Evolutionary conservation across 495 filamentous ascomycete species (phyloP).

Genomic region (Penicillium canariense): DNA sequence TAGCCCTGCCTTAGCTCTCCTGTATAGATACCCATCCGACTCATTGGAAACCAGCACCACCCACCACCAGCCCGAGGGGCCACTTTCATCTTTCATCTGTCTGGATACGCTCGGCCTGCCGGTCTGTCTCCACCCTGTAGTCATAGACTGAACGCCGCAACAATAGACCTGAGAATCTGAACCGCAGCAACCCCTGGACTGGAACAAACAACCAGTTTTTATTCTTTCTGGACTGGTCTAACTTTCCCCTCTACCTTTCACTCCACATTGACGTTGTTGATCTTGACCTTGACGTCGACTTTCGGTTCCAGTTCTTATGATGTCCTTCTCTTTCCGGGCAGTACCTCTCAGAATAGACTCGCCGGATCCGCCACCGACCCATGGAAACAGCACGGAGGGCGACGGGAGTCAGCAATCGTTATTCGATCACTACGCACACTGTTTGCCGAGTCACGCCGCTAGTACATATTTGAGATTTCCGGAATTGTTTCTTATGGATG

Average conservation of each 20-base stretch:
- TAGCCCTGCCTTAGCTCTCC: neutral
- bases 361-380: neutral
- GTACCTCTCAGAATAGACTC: no score
- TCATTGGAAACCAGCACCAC: neutral
- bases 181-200: neutral
- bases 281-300: no score
- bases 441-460: no score
- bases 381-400: constrained; percentile 9
- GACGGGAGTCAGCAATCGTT: constrained; percentile 11
- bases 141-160: neutral
- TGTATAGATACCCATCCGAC: constrained; percentile 1
- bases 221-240: no score
- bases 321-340: no score
- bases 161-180: neutral
- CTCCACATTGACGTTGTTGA: neutral
- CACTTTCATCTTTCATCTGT: neutral
- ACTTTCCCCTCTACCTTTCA: no score
- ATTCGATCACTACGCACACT: no score
- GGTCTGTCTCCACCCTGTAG: neutral
- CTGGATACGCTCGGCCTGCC: neutral
- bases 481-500: no score
- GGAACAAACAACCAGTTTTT: neutral
- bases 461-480: no score
- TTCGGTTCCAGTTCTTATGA: no score
- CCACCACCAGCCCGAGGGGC: neutral